These are phyloP conservation scores for Xylona heveae DNA, from an alignment of 495 filamentous ascomycete species.

Conservation along the genomic window DNA sequence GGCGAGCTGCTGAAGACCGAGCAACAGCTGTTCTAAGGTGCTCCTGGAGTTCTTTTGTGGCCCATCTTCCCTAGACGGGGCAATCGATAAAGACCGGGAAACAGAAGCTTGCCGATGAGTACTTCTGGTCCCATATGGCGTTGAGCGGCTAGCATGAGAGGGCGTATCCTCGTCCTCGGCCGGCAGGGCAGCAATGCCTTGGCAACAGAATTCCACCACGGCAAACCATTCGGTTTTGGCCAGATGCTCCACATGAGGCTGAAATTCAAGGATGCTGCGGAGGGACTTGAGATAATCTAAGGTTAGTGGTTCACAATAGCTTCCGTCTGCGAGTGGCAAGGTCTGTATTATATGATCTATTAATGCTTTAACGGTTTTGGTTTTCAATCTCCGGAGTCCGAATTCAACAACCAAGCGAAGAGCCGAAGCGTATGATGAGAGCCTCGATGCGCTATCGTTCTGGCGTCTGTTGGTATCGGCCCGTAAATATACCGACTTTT, in stretches of 20 bases:
- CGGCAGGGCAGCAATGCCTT: constrained; percentile 25
- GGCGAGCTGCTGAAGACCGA: constrained; percentile 43
- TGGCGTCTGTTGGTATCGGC: constrained; percentile 26
- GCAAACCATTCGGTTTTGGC: constrained; percentile 42
- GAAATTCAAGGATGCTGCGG: constrained; percentile 40
- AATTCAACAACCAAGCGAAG: constrained; percentile 49
- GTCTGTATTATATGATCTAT: constrained; percentile 65
- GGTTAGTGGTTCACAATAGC: constrained; percentile 48
- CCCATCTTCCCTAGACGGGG: neutral
- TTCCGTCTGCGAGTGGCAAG: constrained; percentile 36
- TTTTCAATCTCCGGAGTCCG: constrained; percentile 42
- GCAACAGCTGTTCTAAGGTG: constrained; percentile 33
- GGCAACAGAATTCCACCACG: constrained; percentile 43
- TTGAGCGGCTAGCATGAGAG: neutral
- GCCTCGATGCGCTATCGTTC: constrained; percentile 26
- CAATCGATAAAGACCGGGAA: neutral
- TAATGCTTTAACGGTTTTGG: constrained; percentile 55
- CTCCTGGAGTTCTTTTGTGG: constrained; percentile 7
- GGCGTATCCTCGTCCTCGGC: neutral
- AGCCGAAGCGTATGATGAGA: constrained; percentile 49
- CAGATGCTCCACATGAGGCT: constrained; percentile 62
- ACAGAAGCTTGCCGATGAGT: too few species aligned
- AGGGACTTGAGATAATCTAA: constrained; percentile 64
- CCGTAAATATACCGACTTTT: constrained; percentile 41
- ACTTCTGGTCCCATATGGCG: too few species aligned